Evolutionary conservation across 768 basidiomycete species (phyloP).

Genomic region (Lactifluus hygrophoroides): DNA sequence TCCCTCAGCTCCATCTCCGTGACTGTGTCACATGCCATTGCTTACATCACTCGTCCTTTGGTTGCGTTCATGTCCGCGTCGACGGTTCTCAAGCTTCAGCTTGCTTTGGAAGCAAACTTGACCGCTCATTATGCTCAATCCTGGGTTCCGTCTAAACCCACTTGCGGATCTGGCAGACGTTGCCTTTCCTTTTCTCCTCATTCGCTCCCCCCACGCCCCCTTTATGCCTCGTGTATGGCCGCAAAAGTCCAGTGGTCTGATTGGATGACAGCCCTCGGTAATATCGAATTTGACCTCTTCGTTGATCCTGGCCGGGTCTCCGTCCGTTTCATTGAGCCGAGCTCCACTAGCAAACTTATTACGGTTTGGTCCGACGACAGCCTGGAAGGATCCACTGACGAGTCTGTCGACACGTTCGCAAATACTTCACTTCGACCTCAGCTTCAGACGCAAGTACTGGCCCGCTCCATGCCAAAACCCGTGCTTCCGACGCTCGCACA

Average conservation of each 20-base stretch:
- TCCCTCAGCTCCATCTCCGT: constrained; percentile 43
- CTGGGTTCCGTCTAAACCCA: constrained; percentile 57
- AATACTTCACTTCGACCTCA: constrained; percentile 21
- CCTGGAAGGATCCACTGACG: constrained; percentile 25
- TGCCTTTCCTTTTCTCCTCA: constrained; percentile 65
- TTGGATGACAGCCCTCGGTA: constrained; percentile 66
- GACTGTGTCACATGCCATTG: constrained; percentile 65
- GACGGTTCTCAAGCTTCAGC: constrained; percentile 60
- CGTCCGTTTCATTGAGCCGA: constrained; percentile 43
- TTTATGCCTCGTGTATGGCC: constrained; percentile 63
- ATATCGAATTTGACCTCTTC: constrained; percentile 68
- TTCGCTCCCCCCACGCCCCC: constrained; percentile 59
- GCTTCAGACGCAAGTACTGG: constrained; percentile 20
- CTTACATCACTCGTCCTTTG: constrained; percentile 64
- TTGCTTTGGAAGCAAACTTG: constrained; percentile 65
- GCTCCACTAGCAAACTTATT: constrained; percentile 37
- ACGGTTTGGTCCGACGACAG: constrained; percentile 61
- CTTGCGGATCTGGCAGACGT: constrained; percentile 61
- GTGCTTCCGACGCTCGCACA: constrained; percentile 48
- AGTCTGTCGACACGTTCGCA: background rate
- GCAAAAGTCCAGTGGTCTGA: constrained; percentile 72
- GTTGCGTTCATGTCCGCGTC: constrained; percentile 46
- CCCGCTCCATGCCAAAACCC: constrained; percentile 18
- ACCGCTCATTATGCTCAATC: constrained; percentile 57
- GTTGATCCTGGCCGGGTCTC: constrained; percentile 75